Percentiles rank a stretch among this genome's conserved stretches.
These are phyloP conservation scores for Cochlearia excelsa DNA, from an alignment of 345 rosid genomes.

Conservation along the genomic window DNA sequence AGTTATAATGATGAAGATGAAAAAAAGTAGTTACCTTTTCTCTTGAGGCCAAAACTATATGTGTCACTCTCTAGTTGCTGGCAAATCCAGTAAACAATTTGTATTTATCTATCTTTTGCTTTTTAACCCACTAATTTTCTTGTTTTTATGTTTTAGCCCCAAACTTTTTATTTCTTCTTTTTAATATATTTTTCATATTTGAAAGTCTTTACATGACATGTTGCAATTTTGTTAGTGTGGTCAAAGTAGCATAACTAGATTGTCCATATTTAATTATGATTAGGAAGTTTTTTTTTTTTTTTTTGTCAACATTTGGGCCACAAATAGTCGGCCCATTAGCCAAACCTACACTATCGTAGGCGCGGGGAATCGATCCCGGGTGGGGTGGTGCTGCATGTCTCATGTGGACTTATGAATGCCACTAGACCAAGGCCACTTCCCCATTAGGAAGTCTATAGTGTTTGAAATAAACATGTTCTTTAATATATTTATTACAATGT, in stretches of 20 bases:
- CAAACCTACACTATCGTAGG: no score
- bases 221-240: no score
- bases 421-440: no score
- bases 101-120: conserved; percentile 30
- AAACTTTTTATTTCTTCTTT: neutral
- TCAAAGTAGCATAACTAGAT: no score
- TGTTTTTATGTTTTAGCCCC: conserved; percentile 20
- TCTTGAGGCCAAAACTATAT: conserved; percentile 45
- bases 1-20: conserved; percentile 45
- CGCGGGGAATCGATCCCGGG: no score
- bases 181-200: no score
- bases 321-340: no score
- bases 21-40: conserved; percentile 40
- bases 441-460: conserved; percentile 19
- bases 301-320: no score
- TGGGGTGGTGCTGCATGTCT: no score
- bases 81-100: conserved; percentile 38
- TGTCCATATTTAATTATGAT: conserved; percentile 10
- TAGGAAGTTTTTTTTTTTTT: no score
- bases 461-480: neutral
- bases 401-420: no score
- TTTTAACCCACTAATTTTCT: conserved; percentile 15
- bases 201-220: no score
- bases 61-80: conserved; percentile 51
- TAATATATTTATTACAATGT: conserved; percentile 7